Percentiles rank a stretch among this genome's conserved stretches.
Conservation (phyloP, 345 rosid genomes). For the Corchorus olitorius region DNA sequence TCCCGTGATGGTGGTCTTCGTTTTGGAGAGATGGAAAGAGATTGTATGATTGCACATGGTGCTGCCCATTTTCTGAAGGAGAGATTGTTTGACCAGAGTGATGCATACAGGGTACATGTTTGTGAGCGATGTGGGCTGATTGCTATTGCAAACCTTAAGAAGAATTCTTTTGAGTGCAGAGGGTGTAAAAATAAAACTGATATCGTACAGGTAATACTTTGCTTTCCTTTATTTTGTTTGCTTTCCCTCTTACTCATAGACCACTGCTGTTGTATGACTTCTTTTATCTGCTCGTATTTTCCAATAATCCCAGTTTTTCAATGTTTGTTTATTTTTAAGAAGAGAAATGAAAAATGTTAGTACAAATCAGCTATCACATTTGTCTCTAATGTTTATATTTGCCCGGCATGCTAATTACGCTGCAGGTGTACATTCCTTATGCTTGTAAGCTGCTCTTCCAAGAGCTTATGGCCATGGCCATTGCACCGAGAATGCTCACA, state of each 20-base stretch:
- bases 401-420: neutral
- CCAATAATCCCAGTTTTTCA: neutral
- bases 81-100: conserved; percentile 95
- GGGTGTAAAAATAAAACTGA: conserved; percentile 97
- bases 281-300: neutral
- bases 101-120: conserved; percentile 93
- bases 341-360: too few species aligned
- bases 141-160: conserved; percentile 92
- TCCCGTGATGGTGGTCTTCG: conserved; percentile 98
- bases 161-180: conserved; percentile 90
- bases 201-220: conserved; percentile 69
- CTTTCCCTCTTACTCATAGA: neutral
- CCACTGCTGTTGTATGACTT: neutral
- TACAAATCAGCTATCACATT: neutral
- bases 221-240: too few species aligned
- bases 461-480: conserved; percentile 99
- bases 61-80: conserved; percentile 94
- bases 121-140: conserved; percentile 91
- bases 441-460: conserved; percentile 96
- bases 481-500: conserved; percentile 93
- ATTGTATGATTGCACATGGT: conserved; percentile 98
- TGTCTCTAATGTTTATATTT: neutral
- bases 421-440: conserved; percentile 88
- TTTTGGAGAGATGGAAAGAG: conserved; percentile 97
- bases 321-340: neutral